Conservation (phyloP, 768 basidiomycete genomes). For the Podaxis sp. region DNA sequence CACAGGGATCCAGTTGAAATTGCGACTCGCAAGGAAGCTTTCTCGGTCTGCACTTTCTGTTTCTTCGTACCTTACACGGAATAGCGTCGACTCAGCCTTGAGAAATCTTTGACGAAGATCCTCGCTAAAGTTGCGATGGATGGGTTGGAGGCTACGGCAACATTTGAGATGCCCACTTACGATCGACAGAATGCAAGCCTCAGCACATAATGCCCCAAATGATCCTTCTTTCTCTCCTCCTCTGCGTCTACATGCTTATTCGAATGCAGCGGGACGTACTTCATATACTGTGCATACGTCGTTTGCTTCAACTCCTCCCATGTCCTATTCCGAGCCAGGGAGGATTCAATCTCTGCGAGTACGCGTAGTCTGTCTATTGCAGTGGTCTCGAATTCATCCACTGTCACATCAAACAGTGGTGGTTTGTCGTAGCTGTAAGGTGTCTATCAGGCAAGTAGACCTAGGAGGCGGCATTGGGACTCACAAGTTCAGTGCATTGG, state of each 20-base stretch:
- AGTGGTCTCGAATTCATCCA: slow-evolving; percentile 93
- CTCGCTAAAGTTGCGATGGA: slow-evolving; percentile 51
- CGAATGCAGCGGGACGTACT: slow-evolving; percentile 72
- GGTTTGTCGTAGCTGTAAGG: slow-evolving; percentile 76
- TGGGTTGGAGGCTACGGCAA: background rate
- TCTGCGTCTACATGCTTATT: slow-evolving; percentile 48
- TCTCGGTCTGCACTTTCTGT: slow-evolving; percentile 57
- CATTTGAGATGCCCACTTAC: slow-evolving; percentile 48
- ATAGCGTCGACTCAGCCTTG: slow-evolving; percentile 84
- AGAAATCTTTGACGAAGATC: slow-evolving; percentile 87
- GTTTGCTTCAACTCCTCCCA: slow-evolving; percentile 73
- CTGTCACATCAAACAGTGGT: slow-evolving; percentile 82
- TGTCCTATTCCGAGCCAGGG: slow-evolving; percentile 77
- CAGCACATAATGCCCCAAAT: slow-evolving; percentile 91
- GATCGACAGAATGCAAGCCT: slow-evolving; percentile 94
- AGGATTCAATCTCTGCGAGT: slow-evolving; percentile 89
- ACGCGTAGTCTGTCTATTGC: slow-evolving; percentile 87
- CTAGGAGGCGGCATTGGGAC: slow-evolving; percentile 19
- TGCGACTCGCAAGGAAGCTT: slow-evolving; percentile 60
- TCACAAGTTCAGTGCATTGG: slow-evolving; percentile 79
- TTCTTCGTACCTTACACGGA: slow-evolving; percentile 75
- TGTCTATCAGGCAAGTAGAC: slow-evolving; percentile 9
- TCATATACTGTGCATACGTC: slow-evolving; percentile 60
- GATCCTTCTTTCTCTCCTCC: slow-evolving; percentile 74
- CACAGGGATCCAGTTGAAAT: slow-evolving; percentile 68